Evolutionary conservation across 495 filamentous ascomycete genomes (phyloP).

Genomic region (Aspergillus diversus): DNA sequence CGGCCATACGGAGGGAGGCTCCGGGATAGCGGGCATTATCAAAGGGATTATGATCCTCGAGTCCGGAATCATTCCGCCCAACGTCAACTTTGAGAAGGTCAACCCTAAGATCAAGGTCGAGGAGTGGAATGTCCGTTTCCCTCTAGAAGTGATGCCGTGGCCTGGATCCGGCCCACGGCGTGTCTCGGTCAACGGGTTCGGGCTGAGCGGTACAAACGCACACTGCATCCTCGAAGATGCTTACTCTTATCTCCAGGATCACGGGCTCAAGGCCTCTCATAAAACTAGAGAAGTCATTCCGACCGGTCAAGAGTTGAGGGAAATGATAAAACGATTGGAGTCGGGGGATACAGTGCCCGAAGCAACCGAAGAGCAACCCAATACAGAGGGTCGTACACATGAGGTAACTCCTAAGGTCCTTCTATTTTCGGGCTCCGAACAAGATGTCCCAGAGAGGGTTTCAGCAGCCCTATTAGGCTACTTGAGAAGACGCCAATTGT

Average conservation of each 20-base stretch:
- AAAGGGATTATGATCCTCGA: conserved; percentile 56
- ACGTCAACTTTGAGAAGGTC: conserved; percentile 50
- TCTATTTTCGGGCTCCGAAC: too few species aligned
- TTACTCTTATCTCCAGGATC: conserved; percentile 19
- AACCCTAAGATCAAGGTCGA: conserved; percentile 40
- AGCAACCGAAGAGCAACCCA: too few species aligned
- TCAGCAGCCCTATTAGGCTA: too few species aligned
- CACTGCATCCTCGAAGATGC: conserved; percentile 25
- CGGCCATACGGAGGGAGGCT: conserved; percentile 43
- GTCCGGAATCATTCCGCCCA: conserved; percentile 51
- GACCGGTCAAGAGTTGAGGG: too few species aligned
- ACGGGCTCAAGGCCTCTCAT: background rate
- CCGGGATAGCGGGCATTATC: conserved; percentile 53
- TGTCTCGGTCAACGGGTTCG: conserved; percentile 26
- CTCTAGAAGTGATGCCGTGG: too few species aligned
- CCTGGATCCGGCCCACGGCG: conserved; percentile 2
- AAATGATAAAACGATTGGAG: too few species aligned
- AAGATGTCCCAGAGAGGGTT: too few species aligned
- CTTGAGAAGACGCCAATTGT: too few species aligned
- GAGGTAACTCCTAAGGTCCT: too few species aligned
- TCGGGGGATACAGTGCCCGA: too few species aligned
- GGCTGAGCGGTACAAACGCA: conserved; percentile 30
- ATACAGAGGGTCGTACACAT: too few species aligned
- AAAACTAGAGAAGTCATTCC: too few species aligned
- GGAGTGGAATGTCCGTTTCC: conserved; percentile 21